phyloP scores from a whole-genome alignment of 2,329 filamentous ascomycete genomes.

The Cadophora sp. region DNA sequence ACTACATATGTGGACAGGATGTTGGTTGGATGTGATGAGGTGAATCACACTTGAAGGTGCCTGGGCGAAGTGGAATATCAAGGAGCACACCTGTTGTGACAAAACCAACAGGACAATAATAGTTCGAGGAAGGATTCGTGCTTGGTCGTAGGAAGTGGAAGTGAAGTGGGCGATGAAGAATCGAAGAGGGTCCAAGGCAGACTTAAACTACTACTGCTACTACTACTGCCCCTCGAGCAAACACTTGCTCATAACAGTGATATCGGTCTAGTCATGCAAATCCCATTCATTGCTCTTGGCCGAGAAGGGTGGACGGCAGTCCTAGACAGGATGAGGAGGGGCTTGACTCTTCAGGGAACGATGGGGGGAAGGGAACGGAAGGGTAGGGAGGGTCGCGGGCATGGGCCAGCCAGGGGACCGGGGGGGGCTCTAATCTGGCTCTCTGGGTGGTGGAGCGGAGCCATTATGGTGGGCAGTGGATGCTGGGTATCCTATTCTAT shows the following conservation, averaged over 20 bases:
- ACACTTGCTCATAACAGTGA: slow-evolving; percentile 22
- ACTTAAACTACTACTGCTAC: slow-evolving; percentile 26
- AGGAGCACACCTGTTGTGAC: slow-evolving; percentile 10
- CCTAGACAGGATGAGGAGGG: slow-evolving; percentile 1
- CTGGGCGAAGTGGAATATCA: slow-evolving; percentile 17
- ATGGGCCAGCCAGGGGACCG: slow-evolving; percentile 11
- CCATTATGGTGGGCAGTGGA: background rate
- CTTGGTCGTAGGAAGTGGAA: slow-evolving; percentile 6
- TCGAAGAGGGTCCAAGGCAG: slow-evolving; percentile 29
- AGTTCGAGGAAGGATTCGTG: slow-evolving; percentile 14
- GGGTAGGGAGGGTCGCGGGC: slow-evolving; percentile 7
- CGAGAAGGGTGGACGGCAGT: slow-evolving; percentile 14
- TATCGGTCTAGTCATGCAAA: slow-evolving; percentile 25
- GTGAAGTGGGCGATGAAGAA: slow-evolving; percentile 23
- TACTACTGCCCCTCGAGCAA: slow-evolving; percentile 24
- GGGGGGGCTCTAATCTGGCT: background rate
- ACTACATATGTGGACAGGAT: slow-evolving; percentile 23
- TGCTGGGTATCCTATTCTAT: slow-evolving; percentile 5
- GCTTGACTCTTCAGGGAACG: slow-evolving; percentile 15
- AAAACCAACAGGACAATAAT: slow-evolving; percentile 17
- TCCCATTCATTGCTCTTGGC: slow-evolving; percentile 13
- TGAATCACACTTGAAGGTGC: slow-evolving; percentile 22
- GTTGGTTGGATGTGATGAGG: slow-evolving; percentile 25
- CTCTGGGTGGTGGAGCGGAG: slow-evolving; percentile 18
- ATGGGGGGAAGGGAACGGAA: background rate